Conservation (phyloP, 1,284 basidiomycete genomes). For the Austroboletus novae-zelandiae region DNA sequence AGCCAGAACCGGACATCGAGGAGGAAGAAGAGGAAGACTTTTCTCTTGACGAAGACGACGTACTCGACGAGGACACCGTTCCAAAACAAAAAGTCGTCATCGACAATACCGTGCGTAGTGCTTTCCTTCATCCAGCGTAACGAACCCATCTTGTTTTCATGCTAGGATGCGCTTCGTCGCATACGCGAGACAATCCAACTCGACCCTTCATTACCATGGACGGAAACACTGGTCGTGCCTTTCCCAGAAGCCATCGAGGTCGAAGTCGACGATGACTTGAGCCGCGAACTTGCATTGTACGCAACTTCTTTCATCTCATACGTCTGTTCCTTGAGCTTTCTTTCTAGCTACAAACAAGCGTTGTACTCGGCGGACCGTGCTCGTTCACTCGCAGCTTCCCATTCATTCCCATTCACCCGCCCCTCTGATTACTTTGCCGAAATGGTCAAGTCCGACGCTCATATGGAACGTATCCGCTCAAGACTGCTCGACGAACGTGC, state of each 20-base stretch:
- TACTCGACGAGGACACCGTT: slow-evolving; percentile 74
- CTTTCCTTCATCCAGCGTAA: neutral
- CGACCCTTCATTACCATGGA: slow-evolving; percentile 77
- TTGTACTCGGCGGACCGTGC: slow-evolving; percentile 80
- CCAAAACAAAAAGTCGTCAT: slow-evolving; percentile 80
- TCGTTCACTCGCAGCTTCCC: slow-evolving; percentile 68
- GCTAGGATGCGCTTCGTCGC: slow-evolving; percentile 75
- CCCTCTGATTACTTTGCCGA: slow-evolving; percentile 97
- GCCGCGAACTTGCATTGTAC: slow-evolving; percentile 92
- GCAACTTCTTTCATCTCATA: slow-evolving; percentile 28
- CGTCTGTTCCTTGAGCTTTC: neutral
- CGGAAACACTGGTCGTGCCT: slow-evolving; percentile 77
- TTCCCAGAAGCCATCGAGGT: slow-evolving; percentile 76
- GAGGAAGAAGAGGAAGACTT: slow-evolving; percentile 48
- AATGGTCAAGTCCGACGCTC: slow-evolving; percentile 97
- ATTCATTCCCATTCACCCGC: slow-evolving; percentile 86
- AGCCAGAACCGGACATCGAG: slow-evolving; percentile 23
- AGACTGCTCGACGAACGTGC: slow-evolving; percentile 88
- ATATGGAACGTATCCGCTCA: slow-evolving; percentile 97
- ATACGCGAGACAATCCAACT: slow-evolving; percentile 80
- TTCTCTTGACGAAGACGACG: slow-evolving; percentile 77
- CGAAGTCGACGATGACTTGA: slow-evolving; percentile 85
- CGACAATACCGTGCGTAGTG: slow-evolving; percentile 65
- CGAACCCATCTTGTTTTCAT: neutral
- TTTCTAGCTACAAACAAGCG: slow-evolving; percentile 89